Evolutionary conservation across 2,329 filamentous ascomycete species (phyloP).

Genomic region (Colletotrichum eleusines): DNA sequence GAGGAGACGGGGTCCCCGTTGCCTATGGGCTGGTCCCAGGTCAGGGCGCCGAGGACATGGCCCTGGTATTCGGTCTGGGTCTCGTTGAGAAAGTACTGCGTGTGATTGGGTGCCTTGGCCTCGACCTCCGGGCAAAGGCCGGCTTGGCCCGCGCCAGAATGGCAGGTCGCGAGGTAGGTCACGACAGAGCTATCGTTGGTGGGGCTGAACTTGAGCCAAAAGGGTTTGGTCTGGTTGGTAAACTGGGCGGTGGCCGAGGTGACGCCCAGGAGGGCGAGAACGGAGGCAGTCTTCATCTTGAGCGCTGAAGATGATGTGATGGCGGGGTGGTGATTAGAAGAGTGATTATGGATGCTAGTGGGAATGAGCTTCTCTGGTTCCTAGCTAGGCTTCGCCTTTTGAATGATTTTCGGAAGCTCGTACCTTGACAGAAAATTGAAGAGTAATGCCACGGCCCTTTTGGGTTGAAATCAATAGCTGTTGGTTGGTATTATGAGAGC

Average conservation of each 20-base stretch:
- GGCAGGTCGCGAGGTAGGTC: constrained; percentile 33
- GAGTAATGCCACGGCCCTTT: neutral
- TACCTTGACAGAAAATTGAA: constrained; percentile 9
- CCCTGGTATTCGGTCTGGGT: constrained; percentile 1
- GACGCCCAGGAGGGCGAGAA: constrained; percentile 21
- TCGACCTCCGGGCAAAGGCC: constrained; percentile 34
- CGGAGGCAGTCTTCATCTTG: constrained; percentile 31
- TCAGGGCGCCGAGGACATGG: constrained; percentile 25
- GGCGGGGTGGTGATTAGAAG: neutral
- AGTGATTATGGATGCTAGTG: neutral
- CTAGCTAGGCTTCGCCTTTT: neutral
- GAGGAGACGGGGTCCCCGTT: constrained; percentile 17
- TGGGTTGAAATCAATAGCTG: neutral
- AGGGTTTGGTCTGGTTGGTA: constrained; percentile 26
- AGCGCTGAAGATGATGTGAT: neutral
- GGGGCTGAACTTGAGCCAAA: constrained; percentile 25
- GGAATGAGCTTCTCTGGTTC: neutral
- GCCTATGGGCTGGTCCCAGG: constrained; percentile 35
- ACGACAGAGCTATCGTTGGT: constrained; percentile 8
- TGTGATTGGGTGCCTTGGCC: neutral
- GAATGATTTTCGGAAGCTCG: neutral
- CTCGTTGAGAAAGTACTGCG: constrained; percentile 26
- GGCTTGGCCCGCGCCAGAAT: constrained; percentile 37
- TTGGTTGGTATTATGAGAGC: neutral
- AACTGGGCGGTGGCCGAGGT: constrained; percentile 20